A percentile compares a stretch with the other conserved stretches of the same genome.
Evolutionary conservation across 441 rosid genomes (phyloP).

Genomic region (Corymbia calophylla): DNA sequence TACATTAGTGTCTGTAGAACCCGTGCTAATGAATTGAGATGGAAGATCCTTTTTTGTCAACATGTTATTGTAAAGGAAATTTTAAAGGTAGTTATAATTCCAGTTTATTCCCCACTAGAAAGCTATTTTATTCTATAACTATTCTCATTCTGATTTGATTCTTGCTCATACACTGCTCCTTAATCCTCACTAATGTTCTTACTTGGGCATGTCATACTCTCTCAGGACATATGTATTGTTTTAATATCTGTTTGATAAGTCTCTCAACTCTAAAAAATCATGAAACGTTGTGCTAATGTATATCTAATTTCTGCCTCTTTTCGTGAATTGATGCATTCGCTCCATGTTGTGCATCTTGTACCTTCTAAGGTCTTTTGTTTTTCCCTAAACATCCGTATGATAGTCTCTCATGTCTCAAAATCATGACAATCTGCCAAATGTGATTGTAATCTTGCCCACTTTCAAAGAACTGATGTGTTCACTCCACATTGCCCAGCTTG

Average conservation of each 20-base stretch:
- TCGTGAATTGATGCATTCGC: not conserved
- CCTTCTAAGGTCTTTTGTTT: not conserved
- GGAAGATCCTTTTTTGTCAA: not conserved
- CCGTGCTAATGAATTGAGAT: not conserved
- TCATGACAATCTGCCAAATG: not conserved
- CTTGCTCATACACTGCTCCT: not conserved
- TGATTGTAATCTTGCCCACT: not conserved
- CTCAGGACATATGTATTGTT: not conserved
- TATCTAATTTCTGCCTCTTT: not conserved
- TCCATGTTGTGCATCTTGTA: not conserved
- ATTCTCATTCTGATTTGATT: not conserved
- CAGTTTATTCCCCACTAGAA: not conserved
- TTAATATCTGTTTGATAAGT: not conserved
- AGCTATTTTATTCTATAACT: not conserved
- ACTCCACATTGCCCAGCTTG: not conserved
- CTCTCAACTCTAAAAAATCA: not conserved
- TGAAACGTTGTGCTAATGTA: not conserved
- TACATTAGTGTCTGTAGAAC: not conserved
- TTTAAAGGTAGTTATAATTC: not conserved
- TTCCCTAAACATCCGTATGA: not conserved
- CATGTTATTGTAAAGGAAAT: not conserved
- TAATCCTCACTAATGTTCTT: not conserved
- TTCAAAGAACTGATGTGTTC: not conserved
- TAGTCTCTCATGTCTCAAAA: not conserved
- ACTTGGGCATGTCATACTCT: not conserved